These are phyloP conservation scores for Candida morakotiae DNA, from an alignment of 805 yeast species.

Conservation along the genomic window DNA sequence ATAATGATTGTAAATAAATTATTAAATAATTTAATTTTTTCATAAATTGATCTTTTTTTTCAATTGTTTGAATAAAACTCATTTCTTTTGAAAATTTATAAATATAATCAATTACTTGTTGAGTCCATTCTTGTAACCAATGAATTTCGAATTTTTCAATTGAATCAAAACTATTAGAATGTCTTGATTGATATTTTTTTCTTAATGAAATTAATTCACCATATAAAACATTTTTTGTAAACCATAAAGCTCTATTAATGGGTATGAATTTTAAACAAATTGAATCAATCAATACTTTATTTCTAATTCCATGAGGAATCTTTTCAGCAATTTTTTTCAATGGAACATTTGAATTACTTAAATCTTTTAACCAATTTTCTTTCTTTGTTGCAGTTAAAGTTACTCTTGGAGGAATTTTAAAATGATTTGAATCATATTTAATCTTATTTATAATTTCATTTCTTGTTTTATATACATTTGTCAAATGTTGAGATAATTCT, in stretches of 20 bases:
- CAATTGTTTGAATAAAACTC: constrained; percentile 18
- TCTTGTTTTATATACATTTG: constrained; percentile 33
- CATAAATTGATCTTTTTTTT: constrained; percentile 40
- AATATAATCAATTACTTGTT: constrained; percentile 63
- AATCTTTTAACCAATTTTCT: constrained; percentile 80
- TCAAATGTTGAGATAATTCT: constrained; percentile 35
- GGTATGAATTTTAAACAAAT: constrained; percentile 69
- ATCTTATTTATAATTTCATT: constrained; percentile 40
- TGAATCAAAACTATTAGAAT: not conserved
- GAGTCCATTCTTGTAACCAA: constrained; percentile 90
- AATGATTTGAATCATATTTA: constrained; percentile 32
- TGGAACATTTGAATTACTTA: constrained; percentile 66
- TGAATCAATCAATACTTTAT: constrained; percentile 68
- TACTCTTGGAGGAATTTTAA: constrained; percentile 83
- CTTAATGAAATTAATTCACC: constrained; percentile 51
- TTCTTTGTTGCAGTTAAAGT: constrained; percentile 83
- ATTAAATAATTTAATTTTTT: constrained; percentile 55
- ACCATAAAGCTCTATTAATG: constrained; percentile 81
- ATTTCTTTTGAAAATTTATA: constrained; percentile 47
- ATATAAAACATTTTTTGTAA: constrained; percentile 80
- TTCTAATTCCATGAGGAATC: constrained; percentile 86
- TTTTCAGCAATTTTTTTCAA: constrained; percentile 66
- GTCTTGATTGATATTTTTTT: constrained; percentile 23
- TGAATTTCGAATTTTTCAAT: constrained; percentile 40
- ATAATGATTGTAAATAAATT: constrained; percentile 59